phyloP scores from a whole-genome alignment of 306 rosid species.

The Chamaecrista fasciculata region DNA sequence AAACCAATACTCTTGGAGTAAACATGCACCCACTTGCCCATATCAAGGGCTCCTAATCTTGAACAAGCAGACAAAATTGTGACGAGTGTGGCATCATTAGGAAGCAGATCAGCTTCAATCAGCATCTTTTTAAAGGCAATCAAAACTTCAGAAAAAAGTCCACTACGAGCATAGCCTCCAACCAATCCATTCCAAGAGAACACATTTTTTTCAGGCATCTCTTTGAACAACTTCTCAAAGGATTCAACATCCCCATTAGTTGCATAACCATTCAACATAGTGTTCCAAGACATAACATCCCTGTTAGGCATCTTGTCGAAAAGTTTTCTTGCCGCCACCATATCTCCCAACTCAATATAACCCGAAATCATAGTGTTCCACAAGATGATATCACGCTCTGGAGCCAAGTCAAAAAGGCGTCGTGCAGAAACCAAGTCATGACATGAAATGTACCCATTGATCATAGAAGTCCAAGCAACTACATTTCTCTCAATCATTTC shows the following conservation, averaged over 20 bases:
- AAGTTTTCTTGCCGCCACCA: conserved; percentile 53
- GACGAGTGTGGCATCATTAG: conserved; percentile 69
- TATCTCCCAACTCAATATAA: conserved; percentile 52
- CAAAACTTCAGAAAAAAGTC: conserved; percentile 43
- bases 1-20: conserved; percentile 53
- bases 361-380: too few relatives aligned
- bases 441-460: conserved; percentile 47
- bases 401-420: conserved; percentile 59
- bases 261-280: conserved; percentile 70
- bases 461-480: too few relatives aligned
- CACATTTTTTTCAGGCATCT: conserved; percentile 67
- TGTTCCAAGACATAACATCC: conserved; percentile 74
- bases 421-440: conserved; percentile 52
- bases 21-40: conserved; percentile 58
- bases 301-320: conserved; percentile 60
- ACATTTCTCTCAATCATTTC: too few relatives aligned
- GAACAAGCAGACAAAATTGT: conserved; percentile 61
- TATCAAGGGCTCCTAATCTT: conserved; percentile 77
- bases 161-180: conserved; percentile 58
- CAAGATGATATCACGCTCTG: conserved; percentile 62
- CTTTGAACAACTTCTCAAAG: conserved; percentile 56
- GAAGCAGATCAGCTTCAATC: conserved; percentile 45
- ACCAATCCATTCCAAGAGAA: conserved; percentile 79
- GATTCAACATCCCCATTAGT: conserved; percentile 44
- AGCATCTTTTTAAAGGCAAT: conserved; percentile 62